These are phyloP conservation scores for Bjerkandera adusta DNA, from an alignment of 1,284 basidiomycete species.

Conservation along the genomic window DNA sequence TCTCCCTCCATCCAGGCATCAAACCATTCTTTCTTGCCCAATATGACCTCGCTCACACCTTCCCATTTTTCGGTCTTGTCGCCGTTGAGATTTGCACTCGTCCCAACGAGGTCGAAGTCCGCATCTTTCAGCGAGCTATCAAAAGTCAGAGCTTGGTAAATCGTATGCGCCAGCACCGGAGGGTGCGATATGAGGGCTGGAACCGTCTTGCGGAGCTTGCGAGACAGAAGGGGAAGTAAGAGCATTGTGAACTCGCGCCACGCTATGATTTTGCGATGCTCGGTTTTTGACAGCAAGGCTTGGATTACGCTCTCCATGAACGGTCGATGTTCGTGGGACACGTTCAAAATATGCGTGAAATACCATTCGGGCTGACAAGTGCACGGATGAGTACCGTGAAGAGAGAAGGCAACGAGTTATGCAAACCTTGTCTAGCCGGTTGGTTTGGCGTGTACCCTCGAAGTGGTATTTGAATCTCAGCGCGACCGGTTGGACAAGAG, in stretches of 20 bases:
- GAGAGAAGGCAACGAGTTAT: not conserved
- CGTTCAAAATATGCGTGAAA: slow-evolving; percentile 86
- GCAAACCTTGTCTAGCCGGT: slow-evolving; percentile 87
- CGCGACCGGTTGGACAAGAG: slow-evolving; percentile 82
- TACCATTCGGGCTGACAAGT: slow-evolving; percentile 89
- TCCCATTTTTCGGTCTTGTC: slow-evolving; percentile 48
- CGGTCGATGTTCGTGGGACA: slow-evolving; percentile 74
- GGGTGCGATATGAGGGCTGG: slow-evolving; percentile 77
- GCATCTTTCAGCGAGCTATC: slow-evolving; percentile 80
- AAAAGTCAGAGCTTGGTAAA: slow-evolving; percentile 89
- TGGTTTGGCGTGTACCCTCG: slow-evolving; percentile 83
- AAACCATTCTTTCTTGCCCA: slow-evolving; percentile 88
- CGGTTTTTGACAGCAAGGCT: slow-evolving; percentile 60
- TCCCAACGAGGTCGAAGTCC: slow-evolving; percentile 64
- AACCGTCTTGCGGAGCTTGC: slow-evolving; percentile 74
- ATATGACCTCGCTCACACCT: slow-evolving; percentile 78
- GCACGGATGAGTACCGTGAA: not conserved
- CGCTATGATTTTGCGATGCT: slow-evolving; percentile 66
- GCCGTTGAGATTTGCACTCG: slow-evolving; percentile 33
- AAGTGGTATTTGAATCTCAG: slow-evolving; percentile 96
- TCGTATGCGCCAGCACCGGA: slow-evolving; percentile 89
- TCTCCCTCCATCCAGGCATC: slow-evolving; percentile 88
- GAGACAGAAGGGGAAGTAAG: slow-evolving; percentile 66
- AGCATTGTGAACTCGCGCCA: slow-evolving; percentile 80
- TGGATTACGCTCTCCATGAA: slow-evolving; percentile 83